Percentiles rank a stretch among this genome's conserved stretches.
Evolutionary conservation across 169 alveolate species (phyloP).

Genomic region (Cryptosporidium muris): DNA sequence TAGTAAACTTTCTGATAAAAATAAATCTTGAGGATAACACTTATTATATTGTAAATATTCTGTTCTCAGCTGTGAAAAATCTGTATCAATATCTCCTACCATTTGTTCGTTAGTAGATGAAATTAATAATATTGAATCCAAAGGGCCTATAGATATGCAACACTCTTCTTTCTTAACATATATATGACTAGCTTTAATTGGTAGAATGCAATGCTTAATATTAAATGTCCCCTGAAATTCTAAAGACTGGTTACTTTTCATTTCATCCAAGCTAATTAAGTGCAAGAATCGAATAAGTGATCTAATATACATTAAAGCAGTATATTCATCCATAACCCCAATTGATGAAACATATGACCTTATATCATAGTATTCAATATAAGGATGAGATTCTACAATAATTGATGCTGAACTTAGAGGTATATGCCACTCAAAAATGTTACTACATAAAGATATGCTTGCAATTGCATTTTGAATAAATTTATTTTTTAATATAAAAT

Average conservation of each 20-base stretch:
- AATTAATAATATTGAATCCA: constrained; percentile 14
- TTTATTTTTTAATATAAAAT: constrained; percentile 10
- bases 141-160: constrained; percentile 36
- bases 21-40: constrained; percentile 35
- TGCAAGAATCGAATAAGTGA: constrained; percentile 33
- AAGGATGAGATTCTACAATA: constrained; percentile 42
- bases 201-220: constrained; percentile 6
- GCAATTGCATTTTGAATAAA: constrained; percentile 38
- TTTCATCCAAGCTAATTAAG: neutral
- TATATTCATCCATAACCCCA: constrained; percentile 35
- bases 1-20: constrained; percentile 19
- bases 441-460: constrained; percentile 20
- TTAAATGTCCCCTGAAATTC: too few species aligned
- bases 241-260: neutral
- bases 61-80: neutral
- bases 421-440: constrained; percentile 55
- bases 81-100: neutral
- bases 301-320: constrained; percentile 50
- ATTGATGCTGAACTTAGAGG: constrained; percentile 42
- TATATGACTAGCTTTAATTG: constrained; percentile 56
- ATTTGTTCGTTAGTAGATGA: neutral
- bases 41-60: constrained; percentile 12
- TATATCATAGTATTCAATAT: constrained; percentile 44
- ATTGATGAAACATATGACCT: constrained; percentile 28
- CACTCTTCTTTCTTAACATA: constrained; percentile 54